Percentiles rank a stretch among this genome's conserved stretches.
phyloP scores from a whole-genome alignment of 306 rosid species.

The Rubus parviflorus region DNA sequence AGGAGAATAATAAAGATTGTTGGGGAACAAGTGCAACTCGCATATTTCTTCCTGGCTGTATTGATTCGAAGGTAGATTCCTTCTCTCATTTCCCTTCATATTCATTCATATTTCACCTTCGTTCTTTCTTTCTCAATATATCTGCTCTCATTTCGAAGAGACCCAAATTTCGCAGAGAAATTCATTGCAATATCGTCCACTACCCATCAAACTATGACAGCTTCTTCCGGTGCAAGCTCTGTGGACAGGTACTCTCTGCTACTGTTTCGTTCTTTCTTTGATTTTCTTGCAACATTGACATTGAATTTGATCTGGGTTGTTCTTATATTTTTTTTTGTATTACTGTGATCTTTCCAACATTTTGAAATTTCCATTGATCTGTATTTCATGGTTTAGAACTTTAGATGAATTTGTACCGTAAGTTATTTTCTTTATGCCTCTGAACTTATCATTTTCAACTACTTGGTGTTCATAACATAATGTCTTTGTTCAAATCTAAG shows the following conservation, averaged over 20 bases:
- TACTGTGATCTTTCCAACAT: neutral
- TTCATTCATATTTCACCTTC: no score
- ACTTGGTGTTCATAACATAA: no score
- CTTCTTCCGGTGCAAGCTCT: conserved; percentile 10
- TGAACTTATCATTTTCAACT: no score
- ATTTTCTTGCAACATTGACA: neutral
- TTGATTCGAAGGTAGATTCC: neutral
- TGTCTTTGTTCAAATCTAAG: no score
- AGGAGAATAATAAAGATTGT: no score
- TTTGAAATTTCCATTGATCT: neutral
- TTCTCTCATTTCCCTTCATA: neutral
- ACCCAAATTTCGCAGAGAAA: no score
- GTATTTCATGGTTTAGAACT: neutral
- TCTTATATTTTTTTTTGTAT: neutral
- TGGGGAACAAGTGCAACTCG: no score
- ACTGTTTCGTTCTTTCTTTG: neutral
- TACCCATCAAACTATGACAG: conserved; percentile 42
- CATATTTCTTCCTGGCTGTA: neutral
- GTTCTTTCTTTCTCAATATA: no score
- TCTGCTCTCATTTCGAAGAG: no score
- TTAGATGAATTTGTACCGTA: neutral
- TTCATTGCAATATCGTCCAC: no score
- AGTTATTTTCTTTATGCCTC: no score
- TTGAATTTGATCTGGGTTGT: conserved; percentile 10
- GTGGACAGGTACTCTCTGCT: conserved; percentile 38